Conservation (phyloP, 257 asterid genomes). For the Solanum appendiculatum region DNA sequence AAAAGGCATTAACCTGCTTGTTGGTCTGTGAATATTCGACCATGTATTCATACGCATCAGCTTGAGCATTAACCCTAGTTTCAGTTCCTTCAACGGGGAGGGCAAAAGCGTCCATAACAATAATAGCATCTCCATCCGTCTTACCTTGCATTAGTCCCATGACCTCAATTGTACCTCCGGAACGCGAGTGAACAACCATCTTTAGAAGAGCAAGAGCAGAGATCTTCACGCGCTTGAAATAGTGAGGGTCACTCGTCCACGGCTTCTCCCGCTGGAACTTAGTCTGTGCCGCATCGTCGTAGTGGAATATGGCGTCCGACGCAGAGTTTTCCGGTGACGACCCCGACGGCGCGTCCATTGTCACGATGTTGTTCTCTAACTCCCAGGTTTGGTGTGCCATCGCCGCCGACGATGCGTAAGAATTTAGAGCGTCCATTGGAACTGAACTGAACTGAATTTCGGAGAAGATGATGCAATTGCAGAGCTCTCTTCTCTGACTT, state of each 20-base stretch:
- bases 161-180: conserved; percentile 95
- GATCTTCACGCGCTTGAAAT: conserved; percentile 91
- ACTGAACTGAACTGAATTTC: background rate
- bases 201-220: conserved; percentile 94
- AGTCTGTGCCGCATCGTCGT: conserved; percentile 72
- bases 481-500: background rate
- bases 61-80: conserved; percentile 99
- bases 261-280: conserved; percentile 83
- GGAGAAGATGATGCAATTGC: background rate
- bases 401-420: conserved; percentile 30
- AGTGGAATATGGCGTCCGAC: conserved; percentile 77
- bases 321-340: conserved; percentile 25
- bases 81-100: conserved; percentile 99
- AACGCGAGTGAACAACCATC: conserved; percentile 99
- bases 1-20: conserved; percentile 46
- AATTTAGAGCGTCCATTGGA: conserved; percentile 30
- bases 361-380: conserved; percentile 51
- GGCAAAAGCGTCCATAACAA: conserved; percentile 98
- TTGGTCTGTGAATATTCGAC: conserved; percentile 87
- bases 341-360: conserved; percentile 21
- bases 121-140: conserved; percentile 88
- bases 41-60: conserved; percentile 97
- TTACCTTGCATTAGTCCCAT: conserved; percentile 99
- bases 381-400: conserved; percentile 82
- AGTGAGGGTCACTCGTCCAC: conserved; percentile 89